Percentiles rank a stretch among this genome's conserved stretches.
These are phyloP conservation scores for Ogataea glucozyma DNA, from an alignment of 805 yeast species.

Conservation along the genomic window DNA sequence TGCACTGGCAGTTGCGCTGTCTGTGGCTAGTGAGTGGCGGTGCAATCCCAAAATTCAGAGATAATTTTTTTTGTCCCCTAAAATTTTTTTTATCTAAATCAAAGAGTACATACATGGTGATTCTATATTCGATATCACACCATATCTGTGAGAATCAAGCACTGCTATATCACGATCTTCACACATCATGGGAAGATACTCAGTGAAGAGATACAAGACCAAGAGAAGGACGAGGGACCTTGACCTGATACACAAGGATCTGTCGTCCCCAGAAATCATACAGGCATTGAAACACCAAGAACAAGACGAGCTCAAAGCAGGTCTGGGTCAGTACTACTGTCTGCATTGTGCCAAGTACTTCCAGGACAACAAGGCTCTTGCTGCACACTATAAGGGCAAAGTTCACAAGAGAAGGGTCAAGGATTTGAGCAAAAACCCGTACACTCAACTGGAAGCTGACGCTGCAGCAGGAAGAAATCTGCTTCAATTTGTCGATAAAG, in stretches of 20 bases:
- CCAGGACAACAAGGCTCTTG: constrained; percentile 73
- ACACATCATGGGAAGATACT: constrained; percentile 74
- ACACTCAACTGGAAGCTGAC: constrained; percentile 83
- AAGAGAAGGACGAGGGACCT: constrained; percentile 83
- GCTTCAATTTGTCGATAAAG: constrained; percentile 61
- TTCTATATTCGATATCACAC: neutral
- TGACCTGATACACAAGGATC: constrained; percentile 78
- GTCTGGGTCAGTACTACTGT: constrained; percentile 93
- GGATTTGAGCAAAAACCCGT: constrained; percentile 74
- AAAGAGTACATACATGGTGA: neutral
- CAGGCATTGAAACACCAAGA: constrained; percentile 73
- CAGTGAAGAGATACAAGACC: constrained; percentile 84
- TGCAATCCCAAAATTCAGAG: neutral
- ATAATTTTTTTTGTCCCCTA: constrained; percentile 2
- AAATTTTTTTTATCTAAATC: constrained; percentile 1
- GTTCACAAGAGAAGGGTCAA: constrained; percentile 86
- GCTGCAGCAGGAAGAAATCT: constrained; percentile 86
- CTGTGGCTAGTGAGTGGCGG: constrained; percentile 3
- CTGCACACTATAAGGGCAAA: constrained; percentile 71
- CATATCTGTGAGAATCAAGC: too few relatives aligned
- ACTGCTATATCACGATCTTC: too few relatives aligned
- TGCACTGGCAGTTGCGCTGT: neutral
- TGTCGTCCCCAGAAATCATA: constrained; percentile 64
- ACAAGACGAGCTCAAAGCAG: constrained; percentile 86
- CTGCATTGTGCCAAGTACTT: constrained; percentile 91